These are phyloP conservation scores for Backusella tarrabulga DNA, from an alignment of 192 early-diverging fungal genomes.

Conservation along the genomic window DNA sequence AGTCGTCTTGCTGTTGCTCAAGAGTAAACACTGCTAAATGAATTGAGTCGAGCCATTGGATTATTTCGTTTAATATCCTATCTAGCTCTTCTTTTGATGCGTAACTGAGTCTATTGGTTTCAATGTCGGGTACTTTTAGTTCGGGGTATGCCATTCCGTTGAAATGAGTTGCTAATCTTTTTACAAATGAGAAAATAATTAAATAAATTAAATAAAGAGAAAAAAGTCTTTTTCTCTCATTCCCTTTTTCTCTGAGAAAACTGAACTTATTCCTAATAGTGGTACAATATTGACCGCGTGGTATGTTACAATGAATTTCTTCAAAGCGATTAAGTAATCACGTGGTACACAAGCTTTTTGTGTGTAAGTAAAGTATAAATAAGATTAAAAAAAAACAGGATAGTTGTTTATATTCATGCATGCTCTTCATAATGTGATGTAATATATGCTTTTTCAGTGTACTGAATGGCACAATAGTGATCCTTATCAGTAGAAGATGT, in stretches of 20 bases:
- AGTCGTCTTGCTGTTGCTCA: slow-evolving; percentile 44
- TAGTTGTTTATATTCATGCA: not conserved
- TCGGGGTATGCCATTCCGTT: not conserved
- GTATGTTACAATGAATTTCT: slow-evolving; percentile 3
- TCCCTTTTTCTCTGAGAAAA: slow-evolving; percentile 5
- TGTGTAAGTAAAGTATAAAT: not conserved
- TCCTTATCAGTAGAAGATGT: not conserved
- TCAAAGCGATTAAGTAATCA: slow-evolving; percentile 6
- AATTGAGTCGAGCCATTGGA: slow-evolving; percentile 47
- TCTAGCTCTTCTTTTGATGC: not conserved
- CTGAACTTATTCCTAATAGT: not conserved
- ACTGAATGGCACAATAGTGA: not conserved
- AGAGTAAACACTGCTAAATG: slow-evolving; percentile 55
- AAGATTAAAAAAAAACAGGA: not conserved
- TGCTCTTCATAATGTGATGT: not conserved
- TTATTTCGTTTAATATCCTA: slow-evolving; percentile 13
- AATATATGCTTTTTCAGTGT: not conserved
- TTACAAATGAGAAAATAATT: not conserved
- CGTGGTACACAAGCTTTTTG: not conserved
- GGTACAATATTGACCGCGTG: not conserved
- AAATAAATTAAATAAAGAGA: not conserved
- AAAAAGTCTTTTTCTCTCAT: slow-evolving; percentile 1
- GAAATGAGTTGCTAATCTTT: not conserved
- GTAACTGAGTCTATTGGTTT: not conserved
- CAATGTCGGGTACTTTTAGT: not conserved